Percentiles rank a stretch among this genome's conserved stretches.
Conservation (phyloP, 2,329 filamentous ascomycete genomes). For the Cladosporium sp. region DNA sequence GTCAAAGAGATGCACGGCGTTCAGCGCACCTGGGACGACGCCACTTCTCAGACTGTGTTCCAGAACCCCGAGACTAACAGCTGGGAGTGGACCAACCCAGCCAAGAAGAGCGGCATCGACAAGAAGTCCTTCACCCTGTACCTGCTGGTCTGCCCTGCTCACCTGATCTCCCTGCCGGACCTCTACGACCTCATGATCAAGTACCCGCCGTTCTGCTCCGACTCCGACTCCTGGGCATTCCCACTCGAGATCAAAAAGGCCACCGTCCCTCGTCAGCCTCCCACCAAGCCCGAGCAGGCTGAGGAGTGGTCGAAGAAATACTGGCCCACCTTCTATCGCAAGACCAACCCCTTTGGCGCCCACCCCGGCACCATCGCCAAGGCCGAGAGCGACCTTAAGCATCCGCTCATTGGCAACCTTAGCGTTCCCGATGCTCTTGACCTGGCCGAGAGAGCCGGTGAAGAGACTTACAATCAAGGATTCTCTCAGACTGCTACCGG, state of each 20-base stretch:
- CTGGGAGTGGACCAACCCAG: constrained; percentile 60
- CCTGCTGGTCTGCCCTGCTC: constrained; percentile 56
- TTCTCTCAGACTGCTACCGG: constrained; percentile 68
- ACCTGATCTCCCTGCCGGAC: constrained; percentile 56
- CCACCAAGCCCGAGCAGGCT: constrained; percentile 75
- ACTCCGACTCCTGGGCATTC: constrained; percentile 40
- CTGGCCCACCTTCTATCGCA: constrained; percentile 84
- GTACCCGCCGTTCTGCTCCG: constrained; percentile 44
- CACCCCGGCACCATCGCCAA: constrained; percentile 74
- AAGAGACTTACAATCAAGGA: constrained; percentile 58
- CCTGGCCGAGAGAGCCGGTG: constrained; percentile 65
- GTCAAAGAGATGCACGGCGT: constrained; percentile 39
- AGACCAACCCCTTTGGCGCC: constrained; percentile 83
- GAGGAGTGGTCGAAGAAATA: constrained; percentile 73
- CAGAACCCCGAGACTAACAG: constrained; percentile 36
- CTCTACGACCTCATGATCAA: constrained; percentile 47
- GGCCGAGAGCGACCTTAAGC: constrained; percentile 67
- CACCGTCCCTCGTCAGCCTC: constrained; percentile 70
- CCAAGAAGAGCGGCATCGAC: constrained; percentile 57
- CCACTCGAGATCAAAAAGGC: constrained; percentile 62
- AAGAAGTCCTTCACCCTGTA: constrained; percentile 44
- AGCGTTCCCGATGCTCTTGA: constrained; percentile 64
- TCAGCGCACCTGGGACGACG: constrained; percentile 36
- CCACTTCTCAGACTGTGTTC: constrained; percentile 34
- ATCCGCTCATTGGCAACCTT: constrained; percentile 37